A percentile compares a stretch with the other conserved stretches of the same genome.
Conservation (phyloP, 1,139 yeast genomes). For the Suhomyces taliae region DNA sequence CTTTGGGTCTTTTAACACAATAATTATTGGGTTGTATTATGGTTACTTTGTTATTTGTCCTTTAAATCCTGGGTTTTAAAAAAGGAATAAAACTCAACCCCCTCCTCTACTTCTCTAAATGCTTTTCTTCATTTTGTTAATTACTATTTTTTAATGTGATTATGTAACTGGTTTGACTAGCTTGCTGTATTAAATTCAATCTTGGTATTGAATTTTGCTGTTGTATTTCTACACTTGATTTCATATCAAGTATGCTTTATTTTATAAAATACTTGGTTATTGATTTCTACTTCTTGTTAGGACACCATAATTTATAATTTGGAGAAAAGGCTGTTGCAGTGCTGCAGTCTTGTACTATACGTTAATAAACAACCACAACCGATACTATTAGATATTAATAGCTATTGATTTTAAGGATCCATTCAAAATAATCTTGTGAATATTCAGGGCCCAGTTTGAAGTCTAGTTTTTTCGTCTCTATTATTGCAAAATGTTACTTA, state of each 20-base stretch:
- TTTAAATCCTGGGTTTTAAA: not conserved
- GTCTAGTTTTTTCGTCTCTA: no score
- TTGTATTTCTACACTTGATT: not conserved
- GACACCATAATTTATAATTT: not conserved
- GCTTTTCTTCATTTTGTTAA: not conserved
- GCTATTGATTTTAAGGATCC: no score
- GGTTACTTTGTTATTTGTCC: slow-evolving; percentile 6
- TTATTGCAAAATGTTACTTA: no score
- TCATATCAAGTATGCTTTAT: not conserved
- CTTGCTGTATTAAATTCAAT: not conserved
- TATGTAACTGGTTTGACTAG: slow-evolving; percentile 1
- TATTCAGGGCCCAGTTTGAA: no score
- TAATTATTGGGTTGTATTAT: slow-evolving; percentile 9
- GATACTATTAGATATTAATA: no score
- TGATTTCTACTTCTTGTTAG: not conserved
- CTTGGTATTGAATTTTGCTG: not conserved
- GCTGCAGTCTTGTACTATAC: not conserved
- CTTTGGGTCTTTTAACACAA: slow-evolving; percentile 9
- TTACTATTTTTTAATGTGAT: not conserved
- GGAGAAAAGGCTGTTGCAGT: not conserved
- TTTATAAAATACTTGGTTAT: not conserved
- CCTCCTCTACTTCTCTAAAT: slow-evolving; percentile 6
- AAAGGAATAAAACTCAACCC: no score
- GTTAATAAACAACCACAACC: no score
- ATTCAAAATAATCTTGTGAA: no score